Conservation (phyloP, 768 basidiomycete species). For the Coprinopsis cinerea region DNA sequence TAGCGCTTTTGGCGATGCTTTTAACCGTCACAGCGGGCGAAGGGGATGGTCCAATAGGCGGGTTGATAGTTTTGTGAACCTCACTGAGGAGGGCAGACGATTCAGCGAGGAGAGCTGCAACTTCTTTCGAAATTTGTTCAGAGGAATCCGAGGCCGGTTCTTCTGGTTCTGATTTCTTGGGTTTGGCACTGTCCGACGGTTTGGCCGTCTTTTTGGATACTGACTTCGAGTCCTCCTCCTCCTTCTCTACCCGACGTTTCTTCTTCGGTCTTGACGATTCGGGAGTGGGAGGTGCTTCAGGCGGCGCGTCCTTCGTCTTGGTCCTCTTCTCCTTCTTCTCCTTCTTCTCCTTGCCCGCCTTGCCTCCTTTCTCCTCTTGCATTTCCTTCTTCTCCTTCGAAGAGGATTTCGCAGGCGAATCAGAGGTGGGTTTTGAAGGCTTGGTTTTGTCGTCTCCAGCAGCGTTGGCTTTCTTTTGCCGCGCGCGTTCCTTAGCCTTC, state of each 20-base stretch:
- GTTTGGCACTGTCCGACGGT: neutral
- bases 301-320: conserved; percentile 6
- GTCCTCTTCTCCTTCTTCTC: conserved; percentile 7
- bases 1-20: conserved; percentile 31
- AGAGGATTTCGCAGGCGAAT: too few species aligned
- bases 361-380: too few species aligned
- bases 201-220: neutral
- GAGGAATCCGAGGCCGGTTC: neutral
- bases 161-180: conserved; percentile 8
- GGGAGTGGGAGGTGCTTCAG: neutral
- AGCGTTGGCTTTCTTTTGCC: conserved; percentile 24
- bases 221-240: conserved; percentile 5
- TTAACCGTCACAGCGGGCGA: conserved; percentile 15
- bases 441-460: too few species aligned
- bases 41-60: too few species aligned
- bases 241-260: conserved; percentile 16
- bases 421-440: too few species aligned
- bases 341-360: neutral
- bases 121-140: too few species aligned
- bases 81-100: too few species aligned
- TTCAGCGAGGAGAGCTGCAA: too few species aligned
- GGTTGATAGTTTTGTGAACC: too few species aligned
- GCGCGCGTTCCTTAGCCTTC: conserved; percentile 42
- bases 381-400: too few species aligned
- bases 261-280: conserved; percentile 17